A percentile compares a stretch with the other conserved stretches of the same genome.
Conservation (phyloP, 75 land plant species). For the Picea sitchensis region DNA sequence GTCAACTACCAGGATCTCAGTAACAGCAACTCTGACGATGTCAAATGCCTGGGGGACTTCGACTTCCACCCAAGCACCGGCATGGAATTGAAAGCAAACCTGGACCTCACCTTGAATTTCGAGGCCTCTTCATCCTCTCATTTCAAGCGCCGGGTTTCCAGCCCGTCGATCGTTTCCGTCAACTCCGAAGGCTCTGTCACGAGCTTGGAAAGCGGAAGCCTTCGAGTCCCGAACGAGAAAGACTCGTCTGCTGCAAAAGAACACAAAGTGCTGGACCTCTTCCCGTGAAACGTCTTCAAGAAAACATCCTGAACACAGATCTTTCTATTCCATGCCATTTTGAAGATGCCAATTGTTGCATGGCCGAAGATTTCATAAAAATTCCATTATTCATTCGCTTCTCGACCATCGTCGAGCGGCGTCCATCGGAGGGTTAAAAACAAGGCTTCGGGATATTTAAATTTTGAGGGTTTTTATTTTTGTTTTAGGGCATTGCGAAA, state of each 20-base stretch:
- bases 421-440: neutral
- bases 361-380: too few species aligned
- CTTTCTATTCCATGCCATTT: too few species aligned
- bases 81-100: neutral
- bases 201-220: constrained; percentile 15
- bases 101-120: constrained; percentile 10
- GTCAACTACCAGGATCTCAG: neutral
- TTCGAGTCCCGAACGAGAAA: neutral
- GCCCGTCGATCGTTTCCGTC: constrained; percentile 14
- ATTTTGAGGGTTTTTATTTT: too few species aligned
- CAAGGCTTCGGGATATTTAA: too few species aligned
- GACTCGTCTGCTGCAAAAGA: neutral
- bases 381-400: constrained; percentile 1
- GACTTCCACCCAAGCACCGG: neutral
- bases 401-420: constrained; percentile 1
- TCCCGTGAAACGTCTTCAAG: neutral
- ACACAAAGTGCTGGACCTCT: constrained; percentile 1
- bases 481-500: too few species aligned
- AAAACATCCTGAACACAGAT: too few species aligned
- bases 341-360: too few species aligned
- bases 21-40: neutral
- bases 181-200: constrained; percentile 31
- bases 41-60: neutral
- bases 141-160: neutral
- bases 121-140: neutral